These are phyloP conservation scores for Dioscorea cayenensis DNA, from an alignment of 116 monocot species.

Conservation along the genomic window DNA sequence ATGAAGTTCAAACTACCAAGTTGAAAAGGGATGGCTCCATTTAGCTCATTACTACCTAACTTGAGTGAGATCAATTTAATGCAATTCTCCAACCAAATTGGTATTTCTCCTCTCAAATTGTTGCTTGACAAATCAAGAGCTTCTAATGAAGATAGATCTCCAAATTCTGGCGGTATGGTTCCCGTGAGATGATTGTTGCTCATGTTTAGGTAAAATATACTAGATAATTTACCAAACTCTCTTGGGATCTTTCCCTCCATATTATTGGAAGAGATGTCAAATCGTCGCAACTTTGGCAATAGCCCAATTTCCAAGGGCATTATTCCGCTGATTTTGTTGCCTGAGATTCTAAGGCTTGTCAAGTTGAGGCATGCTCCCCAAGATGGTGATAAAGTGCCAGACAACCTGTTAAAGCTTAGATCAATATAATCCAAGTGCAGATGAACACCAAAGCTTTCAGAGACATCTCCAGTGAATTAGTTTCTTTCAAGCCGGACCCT, in stretches of 20 bases:
- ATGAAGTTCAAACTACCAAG: slow-evolving; percentile 17
- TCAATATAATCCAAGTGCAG: slow-evolving; percentile 15
- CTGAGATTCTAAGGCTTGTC: slow-evolving; percentile 9
- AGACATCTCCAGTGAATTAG: slow-evolving; percentile 19
- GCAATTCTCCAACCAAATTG: slow-evolving; percentile 13
- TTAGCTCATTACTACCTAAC: slow-evolving; percentile 13
- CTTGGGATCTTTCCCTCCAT: slow-evolving; percentile 16
- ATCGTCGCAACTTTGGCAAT: neutral
- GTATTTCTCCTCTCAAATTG: slow-evolving; percentile 16
- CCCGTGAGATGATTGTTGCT: slow-evolving; percentile 23
- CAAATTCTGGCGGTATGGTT: slow-evolving; percentile 16
- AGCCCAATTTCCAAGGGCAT: slow-evolving; percentile 11
- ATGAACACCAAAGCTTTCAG: slow-evolving; percentile 24
- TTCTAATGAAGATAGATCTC: slow-evolving; percentile 10
- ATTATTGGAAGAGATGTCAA: slow-evolving; percentile 27
- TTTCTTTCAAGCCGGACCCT: slow-evolving; percentile 16
- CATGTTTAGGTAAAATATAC: slow-evolving; percentile 11
- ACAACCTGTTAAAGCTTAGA: slow-evolving; percentile 16
- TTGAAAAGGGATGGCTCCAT: slow-evolving; percentile 24
- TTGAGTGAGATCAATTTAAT: slow-evolving; percentile 8
- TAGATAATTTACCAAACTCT: neutral
- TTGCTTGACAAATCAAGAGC: slow-evolving; percentile 22
- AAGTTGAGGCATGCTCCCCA: slow-evolving; percentile 20
- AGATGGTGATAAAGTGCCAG: slow-evolving; percentile 14
- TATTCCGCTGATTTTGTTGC: slow-evolving; percentile 19